Conservation (phyloP, 768 basidiomycete genomes). For the Kwoniella heveanensis region DNA sequence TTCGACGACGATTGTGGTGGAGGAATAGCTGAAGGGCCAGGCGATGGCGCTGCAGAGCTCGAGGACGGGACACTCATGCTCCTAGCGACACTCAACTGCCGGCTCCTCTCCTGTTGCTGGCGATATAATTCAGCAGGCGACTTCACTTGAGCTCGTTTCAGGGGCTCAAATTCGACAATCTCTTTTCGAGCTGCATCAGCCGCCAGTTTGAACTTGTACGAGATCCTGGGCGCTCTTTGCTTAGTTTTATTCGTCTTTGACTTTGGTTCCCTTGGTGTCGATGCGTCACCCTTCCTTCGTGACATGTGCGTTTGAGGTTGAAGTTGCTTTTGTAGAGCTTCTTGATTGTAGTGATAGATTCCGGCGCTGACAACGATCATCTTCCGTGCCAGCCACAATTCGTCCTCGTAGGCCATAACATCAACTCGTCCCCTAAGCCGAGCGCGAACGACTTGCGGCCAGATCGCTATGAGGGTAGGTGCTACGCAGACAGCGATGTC, state of each 20-base stretch:
- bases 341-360: constrained; percentile 11
- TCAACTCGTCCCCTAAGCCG: constrained; percentile 14
- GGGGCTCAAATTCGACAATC: constrained; percentile 7
- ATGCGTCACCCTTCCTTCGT: neutral
- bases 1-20: neutral
- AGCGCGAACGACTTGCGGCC: constrained; percentile 24
- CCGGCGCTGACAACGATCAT: constrained; percentile 20
- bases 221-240: constrained; percentile 1
- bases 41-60: neutral
- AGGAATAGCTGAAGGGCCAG: neutral
- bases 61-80: neutral
- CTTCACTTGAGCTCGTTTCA: constrained; percentile 2
- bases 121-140: neutral
- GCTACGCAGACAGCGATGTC: constrained; percentile 29
- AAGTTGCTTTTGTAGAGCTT: neutral
- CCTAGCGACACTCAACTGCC: neutral
- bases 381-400: constrained; percentile 20
- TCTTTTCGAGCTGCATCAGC: constrained; percentile 11
- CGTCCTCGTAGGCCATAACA: constrained; percentile 24
- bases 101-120: neutral
- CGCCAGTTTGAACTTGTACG: constrained; percentile 1
- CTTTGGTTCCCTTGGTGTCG: neutral
- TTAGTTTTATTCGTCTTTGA: neutral
- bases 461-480: constrained; percentile 25
- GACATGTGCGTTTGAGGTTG: neutral